Conservation (phyloP, 495 filamentous ascomycete species). For the Aspergillus funiculosus region DNA sequence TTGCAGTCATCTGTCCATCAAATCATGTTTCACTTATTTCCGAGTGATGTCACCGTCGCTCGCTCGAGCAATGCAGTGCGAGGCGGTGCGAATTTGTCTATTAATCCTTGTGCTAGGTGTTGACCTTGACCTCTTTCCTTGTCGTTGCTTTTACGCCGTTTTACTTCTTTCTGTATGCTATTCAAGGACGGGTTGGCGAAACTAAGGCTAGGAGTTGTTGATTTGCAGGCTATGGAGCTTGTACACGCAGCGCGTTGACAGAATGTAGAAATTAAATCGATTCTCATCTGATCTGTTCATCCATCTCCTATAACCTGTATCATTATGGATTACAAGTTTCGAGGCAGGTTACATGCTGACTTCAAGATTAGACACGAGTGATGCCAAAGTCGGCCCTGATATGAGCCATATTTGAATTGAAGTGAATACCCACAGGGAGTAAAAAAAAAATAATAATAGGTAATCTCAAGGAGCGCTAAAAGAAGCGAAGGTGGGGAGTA, state of each 20-base stretch:
- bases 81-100: neutral
- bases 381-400: no score
- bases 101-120: conserved; percentile 3
- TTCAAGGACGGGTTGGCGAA: conserved; percentile 38
- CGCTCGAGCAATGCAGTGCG: neutral
- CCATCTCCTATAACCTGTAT: no score
- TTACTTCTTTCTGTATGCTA: conserved; percentile 25
- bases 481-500: no score
- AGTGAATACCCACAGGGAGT: neutral
- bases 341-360: no score
- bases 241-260: conserved; percentile 18
- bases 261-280: conserved; percentile 22
- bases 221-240: conserved; percentile 24
- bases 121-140: conserved; percentile 9
- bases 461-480: no score
- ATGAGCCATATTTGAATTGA: no score
- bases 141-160: neutral
- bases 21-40: no score
- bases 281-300: neutral
- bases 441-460: no score
- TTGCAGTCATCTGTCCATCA: no score
- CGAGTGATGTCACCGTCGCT: conserved; percentile 3
- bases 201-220: conserved; percentile 30
- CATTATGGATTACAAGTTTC: no score
- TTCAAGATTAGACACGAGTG: no score